phyloP scores from a whole-genome alignment of 2,329 filamentous ascomycete species.

The Pseudofabraea citricarpa region DNA sequence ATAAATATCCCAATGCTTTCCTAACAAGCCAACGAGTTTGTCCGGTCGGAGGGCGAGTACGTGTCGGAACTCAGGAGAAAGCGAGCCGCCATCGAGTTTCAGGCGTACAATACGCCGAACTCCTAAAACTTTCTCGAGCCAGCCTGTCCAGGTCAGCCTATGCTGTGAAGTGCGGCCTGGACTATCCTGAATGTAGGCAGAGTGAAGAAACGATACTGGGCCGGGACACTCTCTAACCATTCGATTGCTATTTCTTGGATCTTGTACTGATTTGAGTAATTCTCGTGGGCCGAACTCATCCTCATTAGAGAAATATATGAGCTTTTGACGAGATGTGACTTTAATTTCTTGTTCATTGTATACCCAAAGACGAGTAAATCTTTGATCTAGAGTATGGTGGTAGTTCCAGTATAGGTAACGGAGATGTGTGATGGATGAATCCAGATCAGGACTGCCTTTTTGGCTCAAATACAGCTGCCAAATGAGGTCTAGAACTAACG shows the following conservation, averaged over 20 bases:
- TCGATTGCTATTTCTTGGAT: slow-evolving; percentile 1
- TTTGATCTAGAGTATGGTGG: background rate
- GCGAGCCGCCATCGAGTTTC: slow-evolving; percentile 9
- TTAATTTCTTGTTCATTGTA: slow-evolving; percentile 5
- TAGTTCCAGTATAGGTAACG: slow-evolving; percentile 13
- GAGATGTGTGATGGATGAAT: slow-evolving; percentile 11
- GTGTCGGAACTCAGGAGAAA: slow-evolving; percentile 15
- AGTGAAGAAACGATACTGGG: slow-evolving; percentile 10
- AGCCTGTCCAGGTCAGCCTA: slow-evolving; percentile 9
- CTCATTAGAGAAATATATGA: slow-evolving; percentile 10
- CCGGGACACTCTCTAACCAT: slow-evolving; percentile 5
- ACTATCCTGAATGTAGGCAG: slow-evolving; percentile 9
- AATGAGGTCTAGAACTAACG: slow-evolving; percentile 5
- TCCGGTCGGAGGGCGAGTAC: slow-evolving; percentile 12
- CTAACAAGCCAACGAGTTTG: slow-evolving; percentile 11
- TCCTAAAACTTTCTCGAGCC: slow-evolving; percentile 9
- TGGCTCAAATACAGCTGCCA: slow-evolving; percentile 3
- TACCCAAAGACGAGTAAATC: slow-evolving; percentile 8
- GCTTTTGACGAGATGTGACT: background rate
- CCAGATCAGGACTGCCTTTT: slow-evolving; percentile 4
- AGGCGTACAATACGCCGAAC: slow-evolving; percentile 8
- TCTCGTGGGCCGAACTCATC: slow-evolving; percentile 12
- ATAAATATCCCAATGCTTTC: slow-evolving; percentile 10
- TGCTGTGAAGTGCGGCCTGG: slow-evolving; percentile 2
- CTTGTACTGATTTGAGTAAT: slow-evolving; percentile 9